Conservation (phyloP, 768 basidiomycete genomes). For the Brasilioporus rufonigricans region DNA sequence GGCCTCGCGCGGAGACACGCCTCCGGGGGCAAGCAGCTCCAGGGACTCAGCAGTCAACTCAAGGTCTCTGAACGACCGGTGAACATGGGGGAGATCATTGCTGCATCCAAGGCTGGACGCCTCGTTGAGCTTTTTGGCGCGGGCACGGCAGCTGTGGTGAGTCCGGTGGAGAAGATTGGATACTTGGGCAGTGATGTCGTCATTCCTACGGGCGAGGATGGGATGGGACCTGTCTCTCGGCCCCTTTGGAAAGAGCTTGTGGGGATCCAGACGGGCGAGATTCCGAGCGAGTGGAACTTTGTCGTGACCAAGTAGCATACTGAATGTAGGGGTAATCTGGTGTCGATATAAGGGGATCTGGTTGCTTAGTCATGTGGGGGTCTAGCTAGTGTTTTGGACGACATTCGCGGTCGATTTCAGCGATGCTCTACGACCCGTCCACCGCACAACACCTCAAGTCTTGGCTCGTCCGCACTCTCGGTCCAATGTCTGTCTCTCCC, state of each 20-base stretch:
- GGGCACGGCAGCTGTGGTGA: constrained; percentile 54
- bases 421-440: constrained; percentile 68
- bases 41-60: constrained; percentile 54
- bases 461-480: constrained; percentile 86
- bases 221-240: constrained; percentile 68
- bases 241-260: constrained; percentile 49
- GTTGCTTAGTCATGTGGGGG: constrained; percentile 15
- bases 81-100: constrained; percentile 73
- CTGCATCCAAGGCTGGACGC: constrained; percentile 38
- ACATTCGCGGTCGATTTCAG: background rate
- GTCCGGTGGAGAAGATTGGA: constrained; percentile 52
- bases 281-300: constrained; percentile 80
- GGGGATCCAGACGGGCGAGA: constrained; percentile 71
- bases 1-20: constrained; percentile 57
- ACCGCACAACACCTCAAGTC: constrained; percentile 70
- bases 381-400: background rate
- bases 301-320: constrained; percentile 29
- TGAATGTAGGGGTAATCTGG: background rate
- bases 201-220: constrained; percentile 60
- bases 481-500: constrained; percentile 67
- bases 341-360: background rate
- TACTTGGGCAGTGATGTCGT: constrained; percentile 53
- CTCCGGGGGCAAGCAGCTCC: constrained; percentile 41
- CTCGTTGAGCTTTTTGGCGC: constrained; percentile 52
- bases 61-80: constrained; percentile 66